Conservation (phyloP, 176 grass and related monocot species). For the Carex scoparia region DNA sequence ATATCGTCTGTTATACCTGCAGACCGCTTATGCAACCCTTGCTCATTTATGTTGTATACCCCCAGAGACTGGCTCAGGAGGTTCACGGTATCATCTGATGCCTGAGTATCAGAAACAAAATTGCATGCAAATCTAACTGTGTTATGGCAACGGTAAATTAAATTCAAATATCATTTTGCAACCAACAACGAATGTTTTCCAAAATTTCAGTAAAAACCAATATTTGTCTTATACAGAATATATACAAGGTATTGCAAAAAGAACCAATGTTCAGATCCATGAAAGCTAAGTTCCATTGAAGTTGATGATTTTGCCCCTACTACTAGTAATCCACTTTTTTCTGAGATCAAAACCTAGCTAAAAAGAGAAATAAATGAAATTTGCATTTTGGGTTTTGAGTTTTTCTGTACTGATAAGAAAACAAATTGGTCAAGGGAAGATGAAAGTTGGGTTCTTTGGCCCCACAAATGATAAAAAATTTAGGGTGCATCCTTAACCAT, state of each 20-base stretch:
- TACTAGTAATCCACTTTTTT: background rate
- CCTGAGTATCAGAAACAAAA: constrained; percentile 38
- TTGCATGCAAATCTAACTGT: constrained; percentile 14
- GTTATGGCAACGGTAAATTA: background rate
- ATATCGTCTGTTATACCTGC: constrained; percentile 42
- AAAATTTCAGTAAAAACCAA: background rate
- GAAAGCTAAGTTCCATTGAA: background rate
- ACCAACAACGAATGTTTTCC: background rate
- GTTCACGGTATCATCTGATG: constrained; percentile 84
- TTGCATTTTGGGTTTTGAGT: background rate
- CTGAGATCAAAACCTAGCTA: background rate
- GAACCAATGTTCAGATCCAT: background rate
- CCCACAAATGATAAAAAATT: too few species aligned
- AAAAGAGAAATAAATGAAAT: background rate
- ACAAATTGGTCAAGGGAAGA: background rate
- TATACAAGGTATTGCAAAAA: constrained; percentile 1
- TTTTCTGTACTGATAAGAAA: background rate
- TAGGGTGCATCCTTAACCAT: background rate
- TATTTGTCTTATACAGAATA: background rate
- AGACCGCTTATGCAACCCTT: constrained; percentile 39
- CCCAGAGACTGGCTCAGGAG: constrained; percentile 80
- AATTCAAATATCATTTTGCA: background rate
- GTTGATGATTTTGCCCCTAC: background rate
- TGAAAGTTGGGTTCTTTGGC: background rate
- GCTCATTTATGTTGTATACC: constrained; percentile 96